Evolutionary conservation across 2,329 filamentous ascomycete species (phyloP).

Genomic region (Ophiostoma tasmaniense): DNA sequence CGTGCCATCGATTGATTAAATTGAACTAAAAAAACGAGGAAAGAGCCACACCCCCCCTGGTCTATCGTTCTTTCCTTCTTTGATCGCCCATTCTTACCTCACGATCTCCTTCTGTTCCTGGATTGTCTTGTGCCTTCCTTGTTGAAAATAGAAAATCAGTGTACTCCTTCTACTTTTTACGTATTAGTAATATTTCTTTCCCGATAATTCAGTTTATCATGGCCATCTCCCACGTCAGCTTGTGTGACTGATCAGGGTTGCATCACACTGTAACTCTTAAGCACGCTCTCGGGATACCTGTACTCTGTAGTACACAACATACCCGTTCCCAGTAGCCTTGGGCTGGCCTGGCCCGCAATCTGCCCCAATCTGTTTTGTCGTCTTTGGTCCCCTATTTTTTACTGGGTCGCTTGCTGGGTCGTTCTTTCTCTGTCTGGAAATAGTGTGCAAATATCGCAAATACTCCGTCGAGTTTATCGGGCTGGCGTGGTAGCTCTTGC

Average conservation of each 20-base stretch:
- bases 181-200: neutral
- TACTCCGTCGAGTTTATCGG: neutral
- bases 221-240: neutral
- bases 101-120: neutral
- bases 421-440: conserved; percentile 7
- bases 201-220: neutral
- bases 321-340: neutral
- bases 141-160: neutral
- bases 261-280: neutral
- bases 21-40: neutral
- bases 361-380: neutral
- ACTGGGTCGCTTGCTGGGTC: neutral
- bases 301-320: neutral
- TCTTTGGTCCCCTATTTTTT: conserved; percentile 8
- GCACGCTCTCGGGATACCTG: neutral
- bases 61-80: conserved; percentile 1
- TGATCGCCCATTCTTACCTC: neutral
- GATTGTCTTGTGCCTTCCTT: neutral
- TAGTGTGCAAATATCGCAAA: conserved; percentile 5
- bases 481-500: neutral
- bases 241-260: neutral
- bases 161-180: neutral
- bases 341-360: neutral
- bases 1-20: conserved; percentile 1
- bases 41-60: neutral